Conservation (phyloP, 2,329 filamentous ascomycete genomes). For the Pseudogymnoascus destructans region DNA sequence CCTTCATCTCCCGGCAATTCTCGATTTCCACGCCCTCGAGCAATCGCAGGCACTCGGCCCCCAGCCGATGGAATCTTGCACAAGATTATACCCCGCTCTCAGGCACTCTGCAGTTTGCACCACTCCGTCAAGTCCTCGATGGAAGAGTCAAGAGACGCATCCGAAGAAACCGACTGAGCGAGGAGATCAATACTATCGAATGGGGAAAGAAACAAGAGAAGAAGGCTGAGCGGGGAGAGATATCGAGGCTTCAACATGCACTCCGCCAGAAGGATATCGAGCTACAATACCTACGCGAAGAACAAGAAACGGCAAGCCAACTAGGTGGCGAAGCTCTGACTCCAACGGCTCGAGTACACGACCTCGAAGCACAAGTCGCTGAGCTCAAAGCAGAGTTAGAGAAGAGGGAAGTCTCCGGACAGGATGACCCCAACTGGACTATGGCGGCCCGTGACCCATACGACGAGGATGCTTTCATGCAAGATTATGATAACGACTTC, state of each 20-base stretch:
- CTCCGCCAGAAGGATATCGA: slow-evolving; percentile 27
- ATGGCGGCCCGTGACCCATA: slow-evolving; percentile 35
- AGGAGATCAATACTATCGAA: slow-evolving; percentile 42
- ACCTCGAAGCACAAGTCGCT: slow-evolving; percentile 22
- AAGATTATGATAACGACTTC: slow-evolving; percentile 17
- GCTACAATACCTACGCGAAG: slow-evolving; percentile 21
- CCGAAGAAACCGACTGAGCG: slow-evolving; percentile 42
- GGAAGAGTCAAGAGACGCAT: slow-evolving; percentile 44
- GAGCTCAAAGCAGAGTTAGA: slow-evolving; percentile 20
- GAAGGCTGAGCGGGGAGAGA: slow-evolving; percentile 32
- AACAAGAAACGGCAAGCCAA: slow-evolving; percentile 22
- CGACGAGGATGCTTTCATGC: slow-evolving; percentile 15
- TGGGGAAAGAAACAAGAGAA: slow-evolving; percentile 33
- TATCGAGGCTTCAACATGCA: slow-evolving; percentile 36
- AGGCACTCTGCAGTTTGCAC: slow-evolving; percentile 33
- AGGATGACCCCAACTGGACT: slow-evolving; percentile 34
- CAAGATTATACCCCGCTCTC: slow-evolving; percentile 21
- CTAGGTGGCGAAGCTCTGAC: slow-evolving; percentile 10
- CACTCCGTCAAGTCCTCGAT: slow-evolving; percentile 42
- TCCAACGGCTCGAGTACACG: slow-evolving; percentile 17
- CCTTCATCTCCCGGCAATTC: slow-evolving; percentile 42
- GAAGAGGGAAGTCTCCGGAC: slow-evolving; percentile 14
- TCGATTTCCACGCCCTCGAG: slow-evolving; percentile 23
- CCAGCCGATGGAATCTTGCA: slow-evolving; percentile 21
- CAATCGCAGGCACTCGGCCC: slow-evolving; percentile 36